Evolutionary conservation across 73 alveolate genomes (phyloP).

Genomic region (Paramecium sonneborni): DNA sequence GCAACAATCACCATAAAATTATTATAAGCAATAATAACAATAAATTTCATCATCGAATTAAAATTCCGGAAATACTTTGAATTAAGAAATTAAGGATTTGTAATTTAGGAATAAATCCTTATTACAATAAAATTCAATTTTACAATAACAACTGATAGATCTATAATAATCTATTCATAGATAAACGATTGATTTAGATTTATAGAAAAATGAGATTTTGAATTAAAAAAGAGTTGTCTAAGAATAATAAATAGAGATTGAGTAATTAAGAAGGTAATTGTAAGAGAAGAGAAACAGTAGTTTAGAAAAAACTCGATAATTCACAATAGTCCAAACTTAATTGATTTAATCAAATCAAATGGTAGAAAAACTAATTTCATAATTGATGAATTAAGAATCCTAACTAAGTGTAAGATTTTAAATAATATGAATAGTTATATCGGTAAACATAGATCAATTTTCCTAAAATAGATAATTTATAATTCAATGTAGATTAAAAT

Average conservation of each 20-base stretch:
- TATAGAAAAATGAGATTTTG: background rate
- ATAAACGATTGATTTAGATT: background rate
- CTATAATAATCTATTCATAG: background rate
- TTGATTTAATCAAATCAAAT: slow-evolving; percentile 1
- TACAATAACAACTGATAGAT: background rate
- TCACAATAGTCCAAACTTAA: slow-evolving; percentile 1
- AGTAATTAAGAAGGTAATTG: background rate
- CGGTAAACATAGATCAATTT: background rate
- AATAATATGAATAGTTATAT: background rate
- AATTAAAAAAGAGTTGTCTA: slow-evolving; percentile 7
- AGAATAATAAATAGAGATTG: slow-evolving; percentile 31
- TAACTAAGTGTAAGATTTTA: background rate
- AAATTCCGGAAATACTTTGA: background rate
- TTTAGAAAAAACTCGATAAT: slow-evolving; percentile 38
- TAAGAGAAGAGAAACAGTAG: background rate
- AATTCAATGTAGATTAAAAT: background rate
- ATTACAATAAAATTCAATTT: background rate
- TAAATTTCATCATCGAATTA: background rate
- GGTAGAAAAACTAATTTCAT: slow-evolving; percentile 9
- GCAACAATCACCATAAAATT: background rate
- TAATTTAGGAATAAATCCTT: background rate
- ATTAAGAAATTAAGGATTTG: background rate
- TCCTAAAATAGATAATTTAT: background rate
- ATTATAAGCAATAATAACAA: background rate
- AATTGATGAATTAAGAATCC: slow-evolving; percentile 33